Conservation (phyloP, 192 early-diverging fungal genomes). For the Pilaira anomala region DNA sequence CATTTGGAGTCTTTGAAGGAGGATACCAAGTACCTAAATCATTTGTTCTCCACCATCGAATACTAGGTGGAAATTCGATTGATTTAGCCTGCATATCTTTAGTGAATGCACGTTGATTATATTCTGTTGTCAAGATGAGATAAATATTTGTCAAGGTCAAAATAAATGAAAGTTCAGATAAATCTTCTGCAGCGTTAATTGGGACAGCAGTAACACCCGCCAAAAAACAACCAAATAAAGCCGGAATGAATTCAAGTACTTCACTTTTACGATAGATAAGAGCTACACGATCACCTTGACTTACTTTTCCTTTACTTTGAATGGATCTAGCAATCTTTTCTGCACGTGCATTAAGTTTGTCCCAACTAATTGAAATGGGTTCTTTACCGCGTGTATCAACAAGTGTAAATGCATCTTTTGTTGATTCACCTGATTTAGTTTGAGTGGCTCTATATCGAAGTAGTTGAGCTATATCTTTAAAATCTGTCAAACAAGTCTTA, state of each 20-base stretch:
- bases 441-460: conserved; percentile 62
- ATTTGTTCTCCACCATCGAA: conserved; percentile 83
- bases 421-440: conserved; percentile 33
- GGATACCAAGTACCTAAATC: conserved; percentile 65
- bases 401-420: conserved; percentile 58
- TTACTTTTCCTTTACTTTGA: conserved; percentile 55
- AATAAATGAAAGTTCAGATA: conserved; percentile 74
- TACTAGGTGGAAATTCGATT: conserved; percentile 59
- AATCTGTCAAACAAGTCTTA: conserved; percentile 45
- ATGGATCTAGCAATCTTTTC: conserved; percentile 70
- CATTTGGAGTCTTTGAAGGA: conserved; percentile 47
- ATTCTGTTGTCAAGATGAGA: conserved; percentile 80
- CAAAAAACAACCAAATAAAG: conserved; percentile 78
- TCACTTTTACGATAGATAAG: conserved; percentile 80
- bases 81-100: conserved; percentile 65
- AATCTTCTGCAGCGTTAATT: conserved; percentile 76
- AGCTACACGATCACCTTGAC: conserved; percentile 67
- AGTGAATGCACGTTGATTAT: conserved; percentile 68
- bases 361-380: conserved; percentile 64
- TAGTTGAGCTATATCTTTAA: conserved; percentile 63
- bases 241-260: conserved; percentile 77
- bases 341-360: conserved; percentile 65
- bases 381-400: conserved; percentile 78
- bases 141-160: conserved; percentile 61
- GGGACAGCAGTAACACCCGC: conserved; percentile 82